Evolutionary conservation across 192 early-diverging fungal species (phyloP).

Genomic region (Kickxella alabastrina): DNA sequence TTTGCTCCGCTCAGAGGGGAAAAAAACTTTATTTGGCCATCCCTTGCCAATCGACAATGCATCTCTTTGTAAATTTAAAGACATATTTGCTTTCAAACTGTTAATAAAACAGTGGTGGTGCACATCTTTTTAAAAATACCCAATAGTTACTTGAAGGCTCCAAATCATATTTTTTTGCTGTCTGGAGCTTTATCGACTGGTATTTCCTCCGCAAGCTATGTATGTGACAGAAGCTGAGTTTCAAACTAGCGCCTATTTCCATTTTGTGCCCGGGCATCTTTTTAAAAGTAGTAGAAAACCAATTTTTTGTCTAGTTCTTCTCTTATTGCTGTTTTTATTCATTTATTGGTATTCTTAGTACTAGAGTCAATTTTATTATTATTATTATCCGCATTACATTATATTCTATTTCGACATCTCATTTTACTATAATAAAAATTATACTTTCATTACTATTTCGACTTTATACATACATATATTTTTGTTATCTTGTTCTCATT

Average conservation of each 20-base stretch:
- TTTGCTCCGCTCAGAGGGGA: not conserved
- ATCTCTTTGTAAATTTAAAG: not conserved
- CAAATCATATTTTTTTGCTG: too few species aligned
- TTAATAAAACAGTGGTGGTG: not conserved
- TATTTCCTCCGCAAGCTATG: too few species aligned
- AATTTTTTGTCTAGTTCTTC: not conserved
- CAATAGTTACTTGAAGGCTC: too few species aligned
- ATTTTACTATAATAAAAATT: not conserved
- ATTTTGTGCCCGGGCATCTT: too few species aligned
- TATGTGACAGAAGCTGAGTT: too few species aligned
- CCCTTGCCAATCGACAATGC: not conserved
- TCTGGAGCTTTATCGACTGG: too few species aligned
- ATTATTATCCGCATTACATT: not conserved
- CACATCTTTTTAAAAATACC: not conserved
- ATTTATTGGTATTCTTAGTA: not conserved
- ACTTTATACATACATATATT: too few species aligned
- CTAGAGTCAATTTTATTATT: not conserved
- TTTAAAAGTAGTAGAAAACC: not conserved
- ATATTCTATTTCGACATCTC: not conserved
- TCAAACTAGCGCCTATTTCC: too few species aligned
- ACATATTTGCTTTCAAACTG: not conserved
- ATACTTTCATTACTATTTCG: too few species aligned
- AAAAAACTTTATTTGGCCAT: not conserved
- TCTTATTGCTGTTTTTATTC: not conserved
- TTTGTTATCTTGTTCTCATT: too few species aligned